Evolutionary conservation across 1,284 basidiomycete genomes (phyloP).

Genomic region (Earliella scabrosa): DNA sequence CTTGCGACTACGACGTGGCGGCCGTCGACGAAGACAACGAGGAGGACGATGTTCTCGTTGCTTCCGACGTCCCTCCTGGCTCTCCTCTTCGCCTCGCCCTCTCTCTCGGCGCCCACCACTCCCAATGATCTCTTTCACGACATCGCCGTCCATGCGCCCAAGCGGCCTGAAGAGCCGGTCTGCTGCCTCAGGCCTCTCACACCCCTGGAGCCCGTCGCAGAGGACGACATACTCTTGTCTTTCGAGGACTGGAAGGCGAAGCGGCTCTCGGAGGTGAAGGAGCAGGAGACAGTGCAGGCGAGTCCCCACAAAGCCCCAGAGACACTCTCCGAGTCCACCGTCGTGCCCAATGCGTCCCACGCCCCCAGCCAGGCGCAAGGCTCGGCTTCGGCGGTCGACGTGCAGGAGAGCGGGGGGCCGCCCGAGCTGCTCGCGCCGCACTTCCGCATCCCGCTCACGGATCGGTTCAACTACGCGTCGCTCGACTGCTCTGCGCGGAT

Average conservation of each 20-base stretch:
- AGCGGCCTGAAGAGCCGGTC: conserved; percentile 56
- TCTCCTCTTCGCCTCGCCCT: conserved; percentile 46
- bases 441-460: conserved; percentile 68
- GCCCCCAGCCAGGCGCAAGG: conserved; percentile 6
- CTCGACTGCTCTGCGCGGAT: conserved; percentile 93
- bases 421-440: conserved; percentile 53
- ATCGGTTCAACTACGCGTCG: conserved; percentile 94
- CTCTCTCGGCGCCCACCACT: conserved; percentile 45
- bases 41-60: conserved; percentile 28
- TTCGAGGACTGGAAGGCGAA: conserved; percentile 93
- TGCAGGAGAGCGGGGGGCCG: conserved; percentile 16
- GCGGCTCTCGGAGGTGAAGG: conserved; percentile 45
- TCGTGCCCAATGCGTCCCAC: conserved; percentile 3
- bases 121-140: conserved; percentile 64
- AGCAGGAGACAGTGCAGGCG: conserved; percentile 29
- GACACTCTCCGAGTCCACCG: conserved; percentile 14
- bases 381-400: conserved; percentile 6
- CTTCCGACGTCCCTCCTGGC: conserved; percentile 40
- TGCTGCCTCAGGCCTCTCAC: conserved; percentile 67
- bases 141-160: conserved; percentile 50
- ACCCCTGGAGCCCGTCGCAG: conserved; percentile 49
- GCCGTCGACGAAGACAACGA: conserved; percentile 22
- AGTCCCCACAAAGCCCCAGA: conserved; percentile 18
- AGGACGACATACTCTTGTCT: conserved; percentile 72
- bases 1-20: conserved; percentile 21